Evolutionary conservation across 352 stramenopile species (phyloP).

Genomic region (Pseudoperonospora humuli): DNA sequence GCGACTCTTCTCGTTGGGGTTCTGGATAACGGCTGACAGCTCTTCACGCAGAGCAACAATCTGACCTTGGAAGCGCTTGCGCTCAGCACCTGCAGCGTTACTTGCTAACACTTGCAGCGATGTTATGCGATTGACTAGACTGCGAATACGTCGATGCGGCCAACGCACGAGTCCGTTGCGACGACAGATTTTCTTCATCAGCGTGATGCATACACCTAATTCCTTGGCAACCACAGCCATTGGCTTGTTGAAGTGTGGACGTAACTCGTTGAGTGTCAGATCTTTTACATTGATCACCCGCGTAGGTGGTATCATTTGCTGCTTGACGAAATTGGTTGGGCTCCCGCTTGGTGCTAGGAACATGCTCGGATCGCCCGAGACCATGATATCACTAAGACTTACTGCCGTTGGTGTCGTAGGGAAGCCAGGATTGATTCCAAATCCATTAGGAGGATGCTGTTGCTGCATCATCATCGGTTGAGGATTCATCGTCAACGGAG

Average conservation of each 20-base stretch:
- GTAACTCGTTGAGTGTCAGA: conserved; percentile 72
- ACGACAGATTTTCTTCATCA: conserved; percentile 86
- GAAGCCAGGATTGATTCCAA: conserved; percentile 16
- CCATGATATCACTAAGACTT: conserved; percentile 41
- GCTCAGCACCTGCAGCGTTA: conserved; percentile 41
- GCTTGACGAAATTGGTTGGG: conserved; percentile 32
- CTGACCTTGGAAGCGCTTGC: conserved; percentile 54
- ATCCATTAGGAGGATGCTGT: conserved; percentile 15
- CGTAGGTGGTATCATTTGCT: conserved; percentile 39
- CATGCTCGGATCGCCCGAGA: conserved; percentile 30
- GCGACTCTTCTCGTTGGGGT: conserved; percentile 78
- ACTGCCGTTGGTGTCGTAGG: conserved; percentile 19
- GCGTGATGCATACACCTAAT: conserved; percentile 75
- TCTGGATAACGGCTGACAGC: conserved; percentile 72
- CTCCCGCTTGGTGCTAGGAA: conserved; percentile 32
- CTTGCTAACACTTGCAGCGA: conserved; percentile 59
- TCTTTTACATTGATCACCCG: conserved; percentile 65
- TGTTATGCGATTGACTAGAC: conserved; percentile 75
- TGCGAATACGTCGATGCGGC: conserved; percentile 77
- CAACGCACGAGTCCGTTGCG: conserved; percentile 73
- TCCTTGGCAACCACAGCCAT: conserved; percentile 79
- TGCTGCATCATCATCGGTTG: conserved; percentile 32
- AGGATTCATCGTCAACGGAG: conserved; percentile 20
- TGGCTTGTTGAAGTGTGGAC: conserved; percentile 78
- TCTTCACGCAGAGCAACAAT: conserved; percentile 56